Evolutionary conservation across 1,139 yeast genomes (phyloP).

Genomic region (Taphrina sp.): DNA sequence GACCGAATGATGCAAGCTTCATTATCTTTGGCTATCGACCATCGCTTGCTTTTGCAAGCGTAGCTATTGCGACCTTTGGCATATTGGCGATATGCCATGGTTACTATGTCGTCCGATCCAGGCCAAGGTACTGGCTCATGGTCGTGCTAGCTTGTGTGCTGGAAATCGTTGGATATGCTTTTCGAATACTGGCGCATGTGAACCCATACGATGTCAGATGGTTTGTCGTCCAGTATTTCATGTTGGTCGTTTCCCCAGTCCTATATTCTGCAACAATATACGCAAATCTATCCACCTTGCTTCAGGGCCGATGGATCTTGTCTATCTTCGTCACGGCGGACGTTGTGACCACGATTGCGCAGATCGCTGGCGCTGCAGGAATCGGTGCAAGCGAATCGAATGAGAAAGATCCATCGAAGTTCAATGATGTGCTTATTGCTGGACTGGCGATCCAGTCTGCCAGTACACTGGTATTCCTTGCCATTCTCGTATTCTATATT

Average conservation of each 20-base stretch:
- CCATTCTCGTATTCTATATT: background rate
- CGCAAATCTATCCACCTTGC: background rate
- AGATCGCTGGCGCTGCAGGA: slow-evolving; percentile 1
- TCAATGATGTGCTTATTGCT: slow-evolving; percentile 1
- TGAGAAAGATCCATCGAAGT: background rate
- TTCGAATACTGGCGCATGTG: slow-evolving; percentile 8
- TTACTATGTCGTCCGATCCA: background rate
- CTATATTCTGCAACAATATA: slow-evolving; percentile 7
- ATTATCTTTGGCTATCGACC: slow-evolving; percentile 13
- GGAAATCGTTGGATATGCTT: slow-evolving; percentile 7
- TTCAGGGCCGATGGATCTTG: background rate
- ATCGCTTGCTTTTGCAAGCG: background rate
- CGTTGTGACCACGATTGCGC: slow-evolving; percentile 1
- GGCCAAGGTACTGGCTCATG: slow-evolving; percentile 1
- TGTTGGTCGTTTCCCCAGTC: slow-evolving; percentile 9
- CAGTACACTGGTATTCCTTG: background rate
- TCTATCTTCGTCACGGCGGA: too few species aligned
- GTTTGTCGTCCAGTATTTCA: slow-evolving; percentile 11
- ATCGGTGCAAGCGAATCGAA: background rate
- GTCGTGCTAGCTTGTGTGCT: slow-evolving; percentile 3
- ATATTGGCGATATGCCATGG: background rate
- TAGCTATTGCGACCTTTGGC: slow-evolving; percentile 6
- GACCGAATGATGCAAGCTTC: background rate
- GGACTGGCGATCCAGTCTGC: slow-evolving; percentile 8
- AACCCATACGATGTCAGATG: slow-evolving; percentile 2